Conservation (phyloP, 1,284 basidiomycete species). For the Austroboletus niveus region DNA sequence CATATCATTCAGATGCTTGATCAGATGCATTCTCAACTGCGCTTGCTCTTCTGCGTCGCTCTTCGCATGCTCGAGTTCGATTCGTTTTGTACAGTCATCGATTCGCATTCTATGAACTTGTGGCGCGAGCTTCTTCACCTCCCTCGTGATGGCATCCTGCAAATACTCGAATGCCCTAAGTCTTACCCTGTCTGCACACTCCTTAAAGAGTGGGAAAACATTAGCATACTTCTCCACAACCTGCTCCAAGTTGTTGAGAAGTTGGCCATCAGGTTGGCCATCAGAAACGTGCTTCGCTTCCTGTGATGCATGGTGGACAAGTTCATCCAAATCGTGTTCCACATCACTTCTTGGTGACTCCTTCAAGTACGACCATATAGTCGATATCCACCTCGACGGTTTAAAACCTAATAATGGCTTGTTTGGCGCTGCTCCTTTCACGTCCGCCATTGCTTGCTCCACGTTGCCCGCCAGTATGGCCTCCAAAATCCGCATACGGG, state of each 20-base stretch:
- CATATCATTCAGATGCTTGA: slow-evolving; percentile 24
- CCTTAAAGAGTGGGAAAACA: background rate
- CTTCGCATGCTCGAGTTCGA: background rate
- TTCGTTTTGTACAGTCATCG: background rate
- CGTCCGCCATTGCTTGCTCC: slow-evolving; percentile 3
- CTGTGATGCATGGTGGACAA: background rate
- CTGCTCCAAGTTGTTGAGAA: background rate
- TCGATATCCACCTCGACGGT: background rate
- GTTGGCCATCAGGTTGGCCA: background rate
- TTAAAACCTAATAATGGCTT: too few relatives aligned
- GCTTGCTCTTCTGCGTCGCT: slow-evolving; percentile 14
- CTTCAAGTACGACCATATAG: background rate
- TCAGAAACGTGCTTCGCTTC: background rate
- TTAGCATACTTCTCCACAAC: background rate
- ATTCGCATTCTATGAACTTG: background rate
- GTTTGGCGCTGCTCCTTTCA: background rate
- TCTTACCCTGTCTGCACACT: background rate
- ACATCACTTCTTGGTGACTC: background rate
- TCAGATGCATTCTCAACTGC: slow-evolving; percentile 20
- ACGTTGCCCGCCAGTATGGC: slow-evolving; percentile 7
- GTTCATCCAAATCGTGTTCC: slow-evolving; percentile 1
- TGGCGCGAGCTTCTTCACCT: background rate
- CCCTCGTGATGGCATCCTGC: background rate
- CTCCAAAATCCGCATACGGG: slow-evolving; percentile 11
- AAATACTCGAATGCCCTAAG: background rate